Evolutionary conservation across 2,329 filamentous ascomycete species (phyloP), one percentile per base, ranked within the genome.

Genomic region (Didymella pomorum): DNA sequence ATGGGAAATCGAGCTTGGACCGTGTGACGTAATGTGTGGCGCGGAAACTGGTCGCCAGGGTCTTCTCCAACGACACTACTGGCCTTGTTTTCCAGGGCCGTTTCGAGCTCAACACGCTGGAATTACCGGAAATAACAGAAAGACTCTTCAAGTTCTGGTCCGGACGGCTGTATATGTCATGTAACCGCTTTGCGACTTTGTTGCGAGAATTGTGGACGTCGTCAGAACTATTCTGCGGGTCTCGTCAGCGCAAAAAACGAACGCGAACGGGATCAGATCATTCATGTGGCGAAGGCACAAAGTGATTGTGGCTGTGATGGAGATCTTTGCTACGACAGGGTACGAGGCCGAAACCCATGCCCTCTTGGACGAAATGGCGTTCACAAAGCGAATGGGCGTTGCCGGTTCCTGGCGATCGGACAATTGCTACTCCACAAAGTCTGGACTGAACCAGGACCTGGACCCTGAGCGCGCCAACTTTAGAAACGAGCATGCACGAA

Each of bases 1-100:
- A 68, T 70, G 65, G 64, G 43, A 53, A 58, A 56, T 23, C 44
- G 62, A 64, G 61, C 62, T 64, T 62, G 47, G 58, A 57, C 56
- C 39, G 4, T 54, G 3, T 43, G 56, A 63, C 61, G 60, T 62
- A 52, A 55, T 50, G 6, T 25, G 63, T 65, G 63, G 62, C 63
- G 65, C 56, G 35, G 43, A 57, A 31, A 20, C 35, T 48, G 60
- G 23, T 47, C 37, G 18, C 14, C 23, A 50, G 52, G 46, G 46
- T 57, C 42, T 26, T 28, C 25, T 47, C 11, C 23, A 29, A 46
- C 25, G 42, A 23, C 28, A 52, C 28, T 26, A 44, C 26, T 39
- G 42, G 20, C 42, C 47, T 16, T 44, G 29, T 31, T 56, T 44
- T 18, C 16, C 16, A 21, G 26, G 11, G 21, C 37, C 18, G 31